Evolutionary conservation across 352 stramenopile genomes (phyloP).

Genomic region (Hyaloperonospora brassicae): DNA sequence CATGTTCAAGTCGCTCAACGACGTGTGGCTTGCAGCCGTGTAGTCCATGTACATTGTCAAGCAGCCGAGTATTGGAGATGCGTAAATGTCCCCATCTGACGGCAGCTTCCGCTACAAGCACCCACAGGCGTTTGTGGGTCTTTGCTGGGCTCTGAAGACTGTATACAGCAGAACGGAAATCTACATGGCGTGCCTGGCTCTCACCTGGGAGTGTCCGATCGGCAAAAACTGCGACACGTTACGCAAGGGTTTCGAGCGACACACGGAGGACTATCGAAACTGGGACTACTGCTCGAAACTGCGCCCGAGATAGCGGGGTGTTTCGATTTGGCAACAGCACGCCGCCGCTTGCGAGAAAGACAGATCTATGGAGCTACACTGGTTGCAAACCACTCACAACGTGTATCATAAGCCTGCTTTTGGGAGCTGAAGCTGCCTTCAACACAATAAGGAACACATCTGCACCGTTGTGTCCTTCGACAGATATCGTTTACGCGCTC

Average conservation of each 20-base stretch:
- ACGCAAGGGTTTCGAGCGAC: slow-evolving; percentile 33
- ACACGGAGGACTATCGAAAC: slow-evolving; percentile 19
- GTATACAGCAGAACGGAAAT: slow-evolving; percentile 91
- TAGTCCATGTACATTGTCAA: slow-evolving; percentile 99
- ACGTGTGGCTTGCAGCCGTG: slow-evolving; percentile 82
- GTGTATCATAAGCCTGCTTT: slow-evolving; percentile 58
- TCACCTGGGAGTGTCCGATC: slow-evolving; percentile 75
- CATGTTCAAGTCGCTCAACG: slow-evolving; percentile 82
- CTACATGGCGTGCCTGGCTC: slow-evolving; percentile 89
- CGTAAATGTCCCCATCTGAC: slow-evolving; percentile 93
- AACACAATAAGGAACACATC: too few relatives aligned
- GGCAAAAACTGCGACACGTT: slow-evolving; percentile 77
- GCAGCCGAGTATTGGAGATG: slow-evolving; percentile 88
- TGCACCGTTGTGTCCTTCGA: too few relatives aligned
- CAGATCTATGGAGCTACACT: slow-evolving; percentile 90
- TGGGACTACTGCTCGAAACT: slow-evolving; percentile 46
- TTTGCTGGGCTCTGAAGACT: slow-evolving; percentile 96
- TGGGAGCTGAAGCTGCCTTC: slow-evolving; percentile 17
- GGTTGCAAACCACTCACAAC: slow-evolving; percentile 87
- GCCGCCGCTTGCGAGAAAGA: slow-evolving; percentile 84
- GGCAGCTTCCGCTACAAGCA: slow-evolving; percentile 94
- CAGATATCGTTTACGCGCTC: too few relatives aligned
- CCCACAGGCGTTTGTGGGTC: slow-evolving; percentile 90
- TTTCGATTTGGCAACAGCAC: slow-evolving; percentile 49
- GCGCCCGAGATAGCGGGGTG: slow-evolving; percentile 36